phyloP scores from a whole-genome alignment of 2,329 filamentous ascomycete species.

The Geoglossum cookeanum region DNA sequence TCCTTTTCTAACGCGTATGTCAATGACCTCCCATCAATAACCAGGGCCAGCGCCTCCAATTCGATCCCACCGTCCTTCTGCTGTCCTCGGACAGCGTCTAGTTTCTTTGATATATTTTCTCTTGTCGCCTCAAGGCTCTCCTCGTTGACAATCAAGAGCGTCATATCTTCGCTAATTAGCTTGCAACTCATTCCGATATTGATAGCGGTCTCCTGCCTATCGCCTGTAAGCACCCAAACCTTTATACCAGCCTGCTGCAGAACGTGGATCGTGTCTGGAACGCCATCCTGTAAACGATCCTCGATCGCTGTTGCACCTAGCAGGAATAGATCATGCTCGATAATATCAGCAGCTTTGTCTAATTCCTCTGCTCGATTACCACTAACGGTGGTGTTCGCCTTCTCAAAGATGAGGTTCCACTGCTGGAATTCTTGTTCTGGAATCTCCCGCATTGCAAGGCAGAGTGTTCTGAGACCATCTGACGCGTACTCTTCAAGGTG shows the following conservation, averaged over 20 bases:
- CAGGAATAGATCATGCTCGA: constrained; percentile 79
- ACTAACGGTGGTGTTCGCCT: constrained; percentile 72
- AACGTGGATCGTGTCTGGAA: constrained; percentile 95
- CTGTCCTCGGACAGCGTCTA: constrained; percentile 67
- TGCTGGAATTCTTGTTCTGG: constrained; percentile 75
- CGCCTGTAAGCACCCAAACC: constrained; percentile 93
- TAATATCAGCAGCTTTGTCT: constrained; percentile 90
- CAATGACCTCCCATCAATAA: constrained; percentile 92
- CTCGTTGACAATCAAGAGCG: constrained; percentile 88
- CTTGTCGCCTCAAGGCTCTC: constrained; percentile 60
- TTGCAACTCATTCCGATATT: constrained; percentile 99
- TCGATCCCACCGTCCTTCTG: constrained; percentile 52
- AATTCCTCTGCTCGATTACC: constrained; percentile 87
- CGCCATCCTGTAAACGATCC: constrained; percentile 88
- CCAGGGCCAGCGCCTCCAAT: constrained; percentile 68
- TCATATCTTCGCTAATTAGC: constrained; percentile 97
- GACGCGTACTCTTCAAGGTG: constrained; percentile 98
- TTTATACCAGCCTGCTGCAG: constrained; percentile 95
- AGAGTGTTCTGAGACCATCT: constrained; percentile 84
- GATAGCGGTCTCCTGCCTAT: constrained; percentile 96
- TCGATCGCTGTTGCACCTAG: constrained; percentile 95
- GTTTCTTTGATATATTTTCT: constrained; percentile 82
- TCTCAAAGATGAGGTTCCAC: constrained; percentile 75
- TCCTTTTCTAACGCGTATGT: constrained; percentile 88
- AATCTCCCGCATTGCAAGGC: constrained; percentile 83